These are phyloP conservation scores for Colletotrichum godetiae DNA, from an alignment of 2,329 filamentous ascomycete genomes.

Conservation along the genomic window DNA sequence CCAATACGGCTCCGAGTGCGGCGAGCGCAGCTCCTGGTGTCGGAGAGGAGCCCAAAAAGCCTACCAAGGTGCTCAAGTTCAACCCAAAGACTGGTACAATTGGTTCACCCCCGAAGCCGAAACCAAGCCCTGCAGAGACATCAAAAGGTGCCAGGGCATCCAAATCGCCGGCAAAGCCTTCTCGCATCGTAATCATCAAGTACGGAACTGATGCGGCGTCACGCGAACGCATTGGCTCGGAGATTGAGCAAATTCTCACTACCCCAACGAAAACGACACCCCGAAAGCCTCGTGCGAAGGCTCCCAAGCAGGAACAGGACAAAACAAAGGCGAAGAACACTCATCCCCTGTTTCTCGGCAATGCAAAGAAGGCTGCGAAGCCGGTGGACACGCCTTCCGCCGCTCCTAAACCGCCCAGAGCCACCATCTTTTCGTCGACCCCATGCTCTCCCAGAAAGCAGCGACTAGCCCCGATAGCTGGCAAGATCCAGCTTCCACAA, in stretches of 20 bases:
- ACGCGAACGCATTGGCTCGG: constrained; percentile 63
- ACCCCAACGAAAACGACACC: constrained; percentile 41
- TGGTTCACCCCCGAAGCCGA: constrained; percentile 69
- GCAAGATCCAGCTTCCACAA: constrained; percentile 50
- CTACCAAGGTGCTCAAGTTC: constrained; percentile 59
- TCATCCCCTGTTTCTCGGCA: constrained; percentile 56
- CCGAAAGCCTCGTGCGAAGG: constrained; percentile 40
- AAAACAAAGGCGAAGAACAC: constrained; percentile 43
- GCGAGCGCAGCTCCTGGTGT: not conserved
- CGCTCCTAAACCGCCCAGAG: constrained; percentile 42
- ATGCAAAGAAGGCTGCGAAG: constrained; percentile 36
- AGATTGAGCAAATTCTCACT: constrained; percentile 72
- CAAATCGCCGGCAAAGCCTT: constrained; percentile 13
- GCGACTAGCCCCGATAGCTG: constrained; percentile 44
- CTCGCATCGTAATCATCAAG: constrained; percentile 24
- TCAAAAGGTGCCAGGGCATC: constrained; percentile 16
- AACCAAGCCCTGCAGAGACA: constrained; percentile 44
- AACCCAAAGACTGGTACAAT: constrained; percentile 72
- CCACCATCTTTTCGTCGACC: constrained; percentile 62
- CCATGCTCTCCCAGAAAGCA: constrained; percentile 62
- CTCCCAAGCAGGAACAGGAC: constrained; percentile 40
- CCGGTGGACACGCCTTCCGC: constrained; percentile 32
- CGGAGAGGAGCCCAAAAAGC: constrained; percentile 38
- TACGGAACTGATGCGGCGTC: constrained; percentile 49
- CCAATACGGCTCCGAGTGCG: not conserved